phyloP scores from a whole-genome alignment of 2,329 filamentous ascomycete genomes.

The Fusarium newnesense region DNA sequence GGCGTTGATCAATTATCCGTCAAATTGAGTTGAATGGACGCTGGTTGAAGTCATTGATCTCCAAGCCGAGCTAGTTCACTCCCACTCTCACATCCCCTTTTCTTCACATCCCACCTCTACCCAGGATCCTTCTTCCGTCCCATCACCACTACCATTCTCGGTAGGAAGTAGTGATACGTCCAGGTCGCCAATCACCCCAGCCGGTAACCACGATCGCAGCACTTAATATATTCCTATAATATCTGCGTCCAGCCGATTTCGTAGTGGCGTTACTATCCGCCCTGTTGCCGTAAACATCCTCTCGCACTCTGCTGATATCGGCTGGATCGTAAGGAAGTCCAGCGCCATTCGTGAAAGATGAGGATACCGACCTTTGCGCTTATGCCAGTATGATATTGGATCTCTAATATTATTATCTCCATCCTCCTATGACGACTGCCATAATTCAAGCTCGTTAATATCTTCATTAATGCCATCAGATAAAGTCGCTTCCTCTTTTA shows the following conservation, averaged over 20 bases:
- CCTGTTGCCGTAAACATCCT: background rate
- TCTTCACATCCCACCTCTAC: too few relatives aligned
- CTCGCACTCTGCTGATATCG: background rate
- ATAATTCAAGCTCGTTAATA: background rate
- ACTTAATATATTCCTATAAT: background rate
- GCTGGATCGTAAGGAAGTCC: background rate
- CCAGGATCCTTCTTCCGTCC: too few relatives aligned
- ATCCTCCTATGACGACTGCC: background rate
- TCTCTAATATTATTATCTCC: background rate
- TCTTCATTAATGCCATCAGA: background rate
- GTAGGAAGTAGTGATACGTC: too few relatives aligned
- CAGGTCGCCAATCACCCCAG: too few relatives aligned
- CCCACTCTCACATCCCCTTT: too few relatives aligned
- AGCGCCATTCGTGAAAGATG: background rate
- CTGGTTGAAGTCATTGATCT: too few relatives aligned
- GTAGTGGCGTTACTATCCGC: background rate
- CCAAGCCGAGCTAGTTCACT: too few relatives aligned
- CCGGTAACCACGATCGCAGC: too few relatives aligned
- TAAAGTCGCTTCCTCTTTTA: background rate
- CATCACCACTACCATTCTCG: too few relatives aligned
- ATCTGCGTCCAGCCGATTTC: background rate
- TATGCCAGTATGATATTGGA: background rate
- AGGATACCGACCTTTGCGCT: background rate
- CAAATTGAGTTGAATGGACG: too few relatives aligned
- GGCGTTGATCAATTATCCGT: too few relatives aligned